Base-by-base conservation (phyloP, 345 rosid species). In the Erysimum cheiranthoides region DNA sequence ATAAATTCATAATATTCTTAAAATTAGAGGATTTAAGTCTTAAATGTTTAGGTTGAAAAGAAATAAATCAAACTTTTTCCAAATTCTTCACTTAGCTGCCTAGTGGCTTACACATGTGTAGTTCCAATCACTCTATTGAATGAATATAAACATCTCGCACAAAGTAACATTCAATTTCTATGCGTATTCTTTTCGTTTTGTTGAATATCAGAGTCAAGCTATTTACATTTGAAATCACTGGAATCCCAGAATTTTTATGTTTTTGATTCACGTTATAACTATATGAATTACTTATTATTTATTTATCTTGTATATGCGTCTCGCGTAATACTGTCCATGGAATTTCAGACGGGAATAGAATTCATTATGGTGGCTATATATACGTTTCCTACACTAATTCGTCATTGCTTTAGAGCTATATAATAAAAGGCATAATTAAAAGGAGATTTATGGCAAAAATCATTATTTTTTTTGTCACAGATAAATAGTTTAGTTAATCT, bases 381-480 rank as follows among this genome's bases (percentile, higher is more conserved):
- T 21, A 42, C 31, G 70, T 30, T 63, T 65, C 57, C 42, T 28
- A 56, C 46, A 52, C 11, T 42, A 54, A 17, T 11, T 62, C 42
- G 16, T 71, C 61, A 51, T 12, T 72, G 50, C 51, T 50, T 61
- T 61, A 36, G 60, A 49, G 12, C 66, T 47, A 60, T 14, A 59
- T 35, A 66, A 13, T 21, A 39, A 7, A 39, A 62, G 34, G 36
- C 11, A 64, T 54, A 39, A 52, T 5, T 5, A 63, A 14, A 28
- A 50, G 16, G 25, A 47, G 5, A 11, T 35, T 61, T 40, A 0
- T 49, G 21, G 38, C 47, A 54, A 38, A 16, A 45, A 56, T 5
- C 34, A 3, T 13, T 31, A 28, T n/a, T n/a, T 46, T 5, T 34
- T 4, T 49, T 47, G 16, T 38, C 45, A 12, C 14, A 28, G 34